Percentiles rank a stretch among this genome's conserved stretches.
phyloP scores from a whole-genome alignment of 208 protist species.

The Crithidia brevicula region DNA sequence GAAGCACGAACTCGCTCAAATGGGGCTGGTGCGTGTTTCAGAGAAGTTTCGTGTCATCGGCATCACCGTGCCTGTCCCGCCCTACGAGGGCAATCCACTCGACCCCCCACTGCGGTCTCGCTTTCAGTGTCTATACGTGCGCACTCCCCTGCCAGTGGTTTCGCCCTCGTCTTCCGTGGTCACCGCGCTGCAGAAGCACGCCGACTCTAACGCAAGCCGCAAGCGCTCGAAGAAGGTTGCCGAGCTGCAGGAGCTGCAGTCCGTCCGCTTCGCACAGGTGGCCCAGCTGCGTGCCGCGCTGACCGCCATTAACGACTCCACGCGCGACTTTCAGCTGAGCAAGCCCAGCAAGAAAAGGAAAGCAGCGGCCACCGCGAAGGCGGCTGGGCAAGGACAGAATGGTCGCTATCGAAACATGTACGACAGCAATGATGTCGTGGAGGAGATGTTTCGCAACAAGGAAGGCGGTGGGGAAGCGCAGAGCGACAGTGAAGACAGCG shows the following conservation, averaged over 20 bases:
- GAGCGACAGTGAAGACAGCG: slow-evolving; percentile 2
- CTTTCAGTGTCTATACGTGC: slow-evolving; percentile 85
- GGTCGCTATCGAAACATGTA: slow-evolving; percentile 6
- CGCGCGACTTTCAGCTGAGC: slow-evolving; percentile 55
- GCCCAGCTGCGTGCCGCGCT: slow-evolving; percentile 56
- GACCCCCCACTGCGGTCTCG: slow-evolving; percentile 87
- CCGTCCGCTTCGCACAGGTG: slow-evolving; percentile 40
- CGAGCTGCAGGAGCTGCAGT: slow-evolving; percentile 29
- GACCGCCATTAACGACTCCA: slow-evolving; percentile 63
- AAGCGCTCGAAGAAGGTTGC: slow-evolving; percentile 22
- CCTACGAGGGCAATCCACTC: slow-evolving; percentile 84
- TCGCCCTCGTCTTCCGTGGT: slow-evolving; percentile 24
- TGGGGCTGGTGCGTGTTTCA: slow-evolving; percentile 89
- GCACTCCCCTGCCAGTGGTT: slow-evolving; percentile 45
- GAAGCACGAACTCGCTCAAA: slow-evolving; percentile 55
- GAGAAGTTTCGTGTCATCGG: slow-evolving; percentile 95
- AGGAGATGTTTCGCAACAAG: slow-evolving; percentile 13
- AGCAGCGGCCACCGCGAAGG: not conserved
- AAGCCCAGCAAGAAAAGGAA: slow-evolving; percentile 19
- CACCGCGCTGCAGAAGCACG: slow-evolving; percentile 1
- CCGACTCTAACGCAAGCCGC: slow-evolving; percentile 1
- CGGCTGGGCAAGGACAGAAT: not conserved
- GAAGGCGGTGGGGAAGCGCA: not conserved
- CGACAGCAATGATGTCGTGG: slow-evolving; percentile 20
- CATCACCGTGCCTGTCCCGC: slow-evolving; percentile 92